phyloP scores from a whole-genome alignment of 108 stramenopile species.

The Licmophora abbreviata region DNA sequence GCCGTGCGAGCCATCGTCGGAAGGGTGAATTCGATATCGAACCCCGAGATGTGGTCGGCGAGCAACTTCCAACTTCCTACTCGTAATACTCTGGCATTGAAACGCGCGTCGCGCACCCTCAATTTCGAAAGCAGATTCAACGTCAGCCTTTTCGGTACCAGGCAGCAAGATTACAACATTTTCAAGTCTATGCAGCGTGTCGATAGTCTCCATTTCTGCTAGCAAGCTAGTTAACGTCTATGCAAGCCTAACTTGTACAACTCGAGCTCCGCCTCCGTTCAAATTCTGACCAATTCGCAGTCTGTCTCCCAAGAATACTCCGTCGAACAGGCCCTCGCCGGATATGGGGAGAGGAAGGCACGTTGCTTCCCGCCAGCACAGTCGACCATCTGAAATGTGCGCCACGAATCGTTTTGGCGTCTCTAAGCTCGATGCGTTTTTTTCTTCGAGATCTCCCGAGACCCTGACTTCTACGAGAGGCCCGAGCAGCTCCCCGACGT shows the following conservation, averaged over 20 bases:
- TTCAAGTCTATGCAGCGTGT: too few species aligned
- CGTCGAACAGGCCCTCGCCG: constrained; percentile 41
- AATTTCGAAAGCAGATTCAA: too few species aligned
- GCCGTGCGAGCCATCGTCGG: too few species aligned
- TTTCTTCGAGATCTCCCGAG: constrained; percentile 23
- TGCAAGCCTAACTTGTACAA: constrained; percentile 36
- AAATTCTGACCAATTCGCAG: constrained; percentile 44
- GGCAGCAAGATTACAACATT: too few species aligned
- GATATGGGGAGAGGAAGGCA: constrained; percentile 34
- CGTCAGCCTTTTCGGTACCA: too few species aligned
- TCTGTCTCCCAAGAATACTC: constrained; percentile 36
- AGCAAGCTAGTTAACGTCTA: too few species aligned
- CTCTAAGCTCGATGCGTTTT: constrained; percentile 1
- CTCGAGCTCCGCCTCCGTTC: constrained; percentile 47
- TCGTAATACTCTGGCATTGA: too few species aligned
- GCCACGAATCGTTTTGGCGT: constrained; percentile 23
- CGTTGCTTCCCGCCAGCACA: constrained; percentile 13
- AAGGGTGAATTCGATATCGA: too few species aligned
- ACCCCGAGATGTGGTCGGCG: too few species aligned
- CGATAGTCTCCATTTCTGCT: too few species aligned
- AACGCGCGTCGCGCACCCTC: too few species aligned
- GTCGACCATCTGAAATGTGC: constrained; percentile 23
- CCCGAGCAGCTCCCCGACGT: constrained; percentile 36
- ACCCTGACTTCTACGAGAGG: constrained; percentile 26
- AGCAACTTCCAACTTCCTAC: too few species aligned